These are phyloP conservation scores for Arxiozyma heterogenica DNA, from an alignment of 1,139 yeast species.

Conservation along the genomic window DNA sequence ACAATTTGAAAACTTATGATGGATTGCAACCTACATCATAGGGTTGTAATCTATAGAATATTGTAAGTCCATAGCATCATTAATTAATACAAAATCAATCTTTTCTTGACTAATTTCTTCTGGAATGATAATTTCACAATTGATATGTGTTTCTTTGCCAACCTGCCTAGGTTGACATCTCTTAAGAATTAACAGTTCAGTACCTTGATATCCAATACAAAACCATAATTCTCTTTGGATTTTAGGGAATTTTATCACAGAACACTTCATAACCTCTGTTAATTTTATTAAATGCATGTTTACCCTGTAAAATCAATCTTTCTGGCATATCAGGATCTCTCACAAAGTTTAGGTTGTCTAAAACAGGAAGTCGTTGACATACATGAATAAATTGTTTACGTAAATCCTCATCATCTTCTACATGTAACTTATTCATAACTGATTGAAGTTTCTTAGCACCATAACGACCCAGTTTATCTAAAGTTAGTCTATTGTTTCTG, in stretches of 20 bases:
- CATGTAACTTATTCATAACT: conserved; percentile 9
- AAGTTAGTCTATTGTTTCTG: conserved; percentile 11
- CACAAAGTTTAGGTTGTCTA: conserved; percentile 22
- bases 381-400: conserved; percentile 36
- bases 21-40: neutral
- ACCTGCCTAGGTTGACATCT: conserved; percentile 53
- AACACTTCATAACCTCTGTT: conserved; percentile 56
- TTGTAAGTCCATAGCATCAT: conserved; percentile 55
- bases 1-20: neutral
- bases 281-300: conserved; percentile 47
- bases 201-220: conserved; percentile 47
- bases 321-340: conserved; percentile 32
- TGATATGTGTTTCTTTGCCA: conserved; percentile 38
- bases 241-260: conserved; percentile 78
- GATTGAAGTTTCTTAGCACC: conserved; percentile 13
- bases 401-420: conserved; percentile 12
- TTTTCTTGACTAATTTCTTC: conserved; percentile 39
- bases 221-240: conserved; percentile 94
- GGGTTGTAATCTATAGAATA: conserved; percentile 27
- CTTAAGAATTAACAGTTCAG: conserved; percentile 51
- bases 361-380: conserved; percentile 41
- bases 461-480: conserved; percentile 31
- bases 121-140: conserved; percentile 43
- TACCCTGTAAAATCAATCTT: conserved; percentile 38
- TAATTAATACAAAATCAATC: conserved; percentile 43